phyloP scores from a whole-genome alignment of 2,329 filamentous ascomycete genomes.

The Laburnicola sp. region DNA sequence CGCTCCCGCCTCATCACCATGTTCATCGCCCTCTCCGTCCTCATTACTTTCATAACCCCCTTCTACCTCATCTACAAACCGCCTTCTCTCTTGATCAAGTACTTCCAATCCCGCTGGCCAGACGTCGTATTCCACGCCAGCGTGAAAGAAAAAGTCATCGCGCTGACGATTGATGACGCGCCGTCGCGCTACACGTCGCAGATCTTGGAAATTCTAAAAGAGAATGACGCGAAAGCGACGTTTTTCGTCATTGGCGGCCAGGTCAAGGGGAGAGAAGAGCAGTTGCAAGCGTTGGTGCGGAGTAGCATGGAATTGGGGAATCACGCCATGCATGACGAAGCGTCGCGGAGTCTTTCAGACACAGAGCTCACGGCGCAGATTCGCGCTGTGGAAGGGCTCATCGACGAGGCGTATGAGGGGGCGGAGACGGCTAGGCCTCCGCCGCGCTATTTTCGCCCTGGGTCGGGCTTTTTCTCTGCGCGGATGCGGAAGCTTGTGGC shows the following conservation, averaged over 20 bases:
- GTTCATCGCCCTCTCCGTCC: conserved; percentile 33
- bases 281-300: conserved; percentile 57
- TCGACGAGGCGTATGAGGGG: too few relatives aligned
- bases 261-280: conserved; percentile 53
- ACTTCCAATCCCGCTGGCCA: conserved; percentile 72
- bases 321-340: conserved; percentile 87
- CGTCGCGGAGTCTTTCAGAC: conserved; percentile 64
- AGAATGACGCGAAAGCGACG: conserved; percentile 71
- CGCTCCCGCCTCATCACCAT: conserved; percentile 45
- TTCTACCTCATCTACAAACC: conserved; percentile 79
- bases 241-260: conserved; percentile 94
- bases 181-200: conserved; percentile 72
- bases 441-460: too few relatives aligned
- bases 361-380: conserved; percentile 67
- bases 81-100: conserved; percentile 68
- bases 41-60: conserved; percentile 39
- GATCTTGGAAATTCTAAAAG: conserved; percentile 68
- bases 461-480: too few relatives aligned
- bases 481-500: too few relatives aligned
- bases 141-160: conserved; percentile 66
- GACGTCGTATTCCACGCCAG: conserved; percentile 76
- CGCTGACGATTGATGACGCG: conserved; percentile 84
- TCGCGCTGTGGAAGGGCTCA: conserved; percentile 62
- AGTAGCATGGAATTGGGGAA: conserved; percentile 70
- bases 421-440: too few relatives aligned